Conservation (phyloP, 1,284 basidiomycete genomes). For the Marasmius oreades region DNA sequence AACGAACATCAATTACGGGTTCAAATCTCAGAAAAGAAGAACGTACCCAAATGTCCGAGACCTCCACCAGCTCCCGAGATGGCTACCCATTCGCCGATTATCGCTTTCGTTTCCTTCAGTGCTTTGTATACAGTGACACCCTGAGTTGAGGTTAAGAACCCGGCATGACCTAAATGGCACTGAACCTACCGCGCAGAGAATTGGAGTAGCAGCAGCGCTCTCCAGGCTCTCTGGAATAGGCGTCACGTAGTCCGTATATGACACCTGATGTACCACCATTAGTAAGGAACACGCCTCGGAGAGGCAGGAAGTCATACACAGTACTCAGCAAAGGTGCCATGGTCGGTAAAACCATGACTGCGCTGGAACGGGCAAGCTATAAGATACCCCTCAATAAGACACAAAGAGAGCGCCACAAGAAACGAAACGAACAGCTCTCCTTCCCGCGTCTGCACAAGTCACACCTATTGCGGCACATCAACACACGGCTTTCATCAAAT, state of each 20-base stretch:
- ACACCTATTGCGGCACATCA: slow-evolving; percentile 32
- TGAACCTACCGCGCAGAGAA: slow-evolving; percentile 58
- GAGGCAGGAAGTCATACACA: slow-evolving; percentile 27
- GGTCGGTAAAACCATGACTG: slow-evolving; percentile 52
- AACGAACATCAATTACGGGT: slow-evolving; percentile 12
- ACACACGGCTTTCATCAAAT: background rate
- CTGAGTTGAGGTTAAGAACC: slow-evolving; percentile 23
- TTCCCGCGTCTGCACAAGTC: slow-evolving; percentile 55
- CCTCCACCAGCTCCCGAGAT: slow-evolving; percentile 69
- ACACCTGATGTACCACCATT: background rate
- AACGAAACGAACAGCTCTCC: slow-evolving; percentile 42
- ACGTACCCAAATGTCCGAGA: slow-evolving; percentile 53
- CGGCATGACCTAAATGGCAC: slow-evolving; percentile 11
- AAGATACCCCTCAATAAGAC: slow-evolving; percentile 6
- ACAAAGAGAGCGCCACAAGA: slow-evolving; percentile 1
- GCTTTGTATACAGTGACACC: slow-evolving; percentile 71
- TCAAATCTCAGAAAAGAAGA: background rate
- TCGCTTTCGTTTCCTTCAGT: slow-evolving; percentile 51
- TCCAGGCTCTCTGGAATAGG: slow-evolving; percentile 57
- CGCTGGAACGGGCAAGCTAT: slow-evolving; percentile 39
- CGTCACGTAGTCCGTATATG: slow-evolving; percentile 29
- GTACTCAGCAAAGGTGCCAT: slow-evolving; percentile 55
- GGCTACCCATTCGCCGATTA: slow-evolving; percentile 63
- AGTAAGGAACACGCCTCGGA: no score
- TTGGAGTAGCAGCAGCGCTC: slow-evolving; percentile 57